Evolutionary conservation across 148 eudicot genomes (phyloP), one percentile per base, ranked within the genome.

Genomic region (Fallopia convolvulus): DNA sequence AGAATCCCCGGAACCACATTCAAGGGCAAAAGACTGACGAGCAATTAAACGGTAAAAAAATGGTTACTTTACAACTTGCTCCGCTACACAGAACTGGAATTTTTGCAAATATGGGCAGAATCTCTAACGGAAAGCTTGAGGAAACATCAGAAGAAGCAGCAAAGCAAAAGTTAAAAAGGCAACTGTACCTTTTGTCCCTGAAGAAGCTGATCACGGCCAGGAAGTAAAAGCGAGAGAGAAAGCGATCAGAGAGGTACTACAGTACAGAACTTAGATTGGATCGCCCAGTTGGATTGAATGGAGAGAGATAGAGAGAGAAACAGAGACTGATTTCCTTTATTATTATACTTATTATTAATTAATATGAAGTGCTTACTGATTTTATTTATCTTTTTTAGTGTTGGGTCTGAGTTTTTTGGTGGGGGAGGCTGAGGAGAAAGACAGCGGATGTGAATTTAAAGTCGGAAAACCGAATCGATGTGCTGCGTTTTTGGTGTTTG

Each of bases 241-340:
- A 65, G 71, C 47, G 47, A 65, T 65, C 71, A 33, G 71, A 65
- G 71, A 26, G 71, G 21, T 18, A 33, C 14, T 18, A 33, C 14
- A 26, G 39, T 33, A n/a, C 71, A 30, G 58, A 65, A 15, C 71
- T 65, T 65, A 65, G 40, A 23, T 65, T 23, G 71, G 71, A 65
- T 65, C 71, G 71, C 71, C 71, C 39, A 26, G 71, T 12, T 65
- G 40, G 71, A 65, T 65, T 65, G 71, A 33, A 65, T 65, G 33
- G 39, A 65, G 71, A 65, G 71, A 65, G 71, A 65, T 39, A 26
- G 36, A 33, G 36, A 33, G 39, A 33, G 39, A 33, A 10, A n/a
- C 36, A 65, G 39, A 26, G 36, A 65, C 56, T 15, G n/a, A 52
- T 18, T 52, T 15, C 58, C 50, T 48, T 48, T 48, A 11, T 48